A percentile compares a stretch with the other conserved stretches of the same genome.
phyloP scores from a whole-genome alignment of 2,329 filamentous ascomycete genomes.

The Thelonectria blattea region DNA sequence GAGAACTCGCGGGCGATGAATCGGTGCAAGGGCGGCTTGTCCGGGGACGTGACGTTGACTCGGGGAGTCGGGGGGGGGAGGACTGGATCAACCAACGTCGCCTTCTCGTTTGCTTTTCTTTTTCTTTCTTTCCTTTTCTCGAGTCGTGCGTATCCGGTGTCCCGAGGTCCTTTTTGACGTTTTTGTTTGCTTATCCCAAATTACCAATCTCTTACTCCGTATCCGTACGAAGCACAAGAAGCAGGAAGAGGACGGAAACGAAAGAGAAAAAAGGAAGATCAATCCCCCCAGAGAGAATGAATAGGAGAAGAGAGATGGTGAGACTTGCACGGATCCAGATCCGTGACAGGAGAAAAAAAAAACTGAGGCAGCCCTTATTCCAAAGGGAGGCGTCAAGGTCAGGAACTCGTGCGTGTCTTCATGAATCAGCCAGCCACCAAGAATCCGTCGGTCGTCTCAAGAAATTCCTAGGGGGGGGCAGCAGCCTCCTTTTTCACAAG shows the following conservation, averaged over 20 bases:
- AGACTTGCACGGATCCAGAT: neutral
- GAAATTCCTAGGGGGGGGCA: neutral
- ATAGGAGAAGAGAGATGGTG: neutral
- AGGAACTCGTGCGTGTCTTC: neutral
- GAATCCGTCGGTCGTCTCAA: slow-evolving; percentile 4
- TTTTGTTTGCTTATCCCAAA: neutral
- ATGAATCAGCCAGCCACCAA: slow-evolving; percentile 2
- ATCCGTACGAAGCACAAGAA: neutral
- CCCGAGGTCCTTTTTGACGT: neutral
- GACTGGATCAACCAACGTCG: neutral
- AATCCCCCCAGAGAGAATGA: too few relatives aligned
- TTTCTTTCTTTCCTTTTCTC: neutral
- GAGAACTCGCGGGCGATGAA: too few relatives aligned
- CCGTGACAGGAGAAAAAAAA: neutral
- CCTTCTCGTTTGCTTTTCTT: slow-evolving; percentile 8
- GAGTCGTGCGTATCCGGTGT: neutral
- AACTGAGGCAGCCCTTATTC: neutral
- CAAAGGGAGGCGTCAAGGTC: slow-evolving; percentile 6
- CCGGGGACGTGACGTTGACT: neutral
- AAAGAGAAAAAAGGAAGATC: neutral
- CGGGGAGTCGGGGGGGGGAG: neutral
- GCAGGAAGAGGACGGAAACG: neutral
- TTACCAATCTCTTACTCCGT: neutral
- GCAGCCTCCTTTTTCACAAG: slow-evolving; percentile 9
- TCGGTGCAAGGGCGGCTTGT: neutral